Conservation (phyloP, 2,329 filamentous ascomycete genomes). For the Tolypocladium inflatum region DNA sequence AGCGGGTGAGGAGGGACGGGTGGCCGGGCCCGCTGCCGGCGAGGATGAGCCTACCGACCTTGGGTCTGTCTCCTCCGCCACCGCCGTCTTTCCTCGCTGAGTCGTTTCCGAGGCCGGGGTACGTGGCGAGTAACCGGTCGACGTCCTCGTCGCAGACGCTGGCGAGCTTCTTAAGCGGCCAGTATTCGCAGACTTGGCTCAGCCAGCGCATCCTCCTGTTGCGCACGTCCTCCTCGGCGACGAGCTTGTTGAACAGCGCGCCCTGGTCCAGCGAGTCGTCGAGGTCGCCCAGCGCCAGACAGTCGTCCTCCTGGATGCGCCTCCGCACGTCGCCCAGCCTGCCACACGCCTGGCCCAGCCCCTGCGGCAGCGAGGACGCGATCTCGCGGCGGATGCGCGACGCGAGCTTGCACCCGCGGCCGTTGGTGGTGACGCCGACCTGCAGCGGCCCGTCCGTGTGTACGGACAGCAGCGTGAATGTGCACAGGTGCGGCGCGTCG, state of each 20-base stretch:
- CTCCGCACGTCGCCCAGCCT: conserved; percentile 65
- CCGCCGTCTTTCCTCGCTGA: conserved; percentile 10
- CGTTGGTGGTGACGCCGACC: conserved; percentile 91
- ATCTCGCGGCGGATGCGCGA: conserved; percentile 84
- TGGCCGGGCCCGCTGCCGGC: conserved; percentile 90
- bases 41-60: conserved; percentile 66
- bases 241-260: conserved; percentile 74
- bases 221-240: conserved; percentile 65
- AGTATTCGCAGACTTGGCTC: conserved; percentile 95
- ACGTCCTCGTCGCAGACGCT: conserved; percentile 73
- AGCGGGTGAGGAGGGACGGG: conserved; percentile 79
- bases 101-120: conserved; percentile 31
- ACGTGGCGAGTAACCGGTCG: conserved; percentile 64
- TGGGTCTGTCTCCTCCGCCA: conserved; percentile 7
- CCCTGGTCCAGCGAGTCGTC: conserved; percentile 65
- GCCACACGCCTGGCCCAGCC: conserved; percentile 68
- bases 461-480: conserved; percentile 81
- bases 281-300: conserved; percentile 23
- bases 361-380: conserved; percentile 63
- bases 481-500: conserved; percentile 77
- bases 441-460: conserved; percentile 87
- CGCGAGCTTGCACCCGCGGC: conserved; percentile 87
- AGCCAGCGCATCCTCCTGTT: conserved; percentile 86
- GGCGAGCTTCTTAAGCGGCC: conserved; percentile 78
- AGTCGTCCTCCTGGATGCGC: conserved; percentile 66